A percentile compares a stretch with the other conserved stretches of the same genome.
Evolutionary conservation across 1,284 basidiomycete species (phyloP).

Genomic region (Cryptococcus sp.): DNA sequence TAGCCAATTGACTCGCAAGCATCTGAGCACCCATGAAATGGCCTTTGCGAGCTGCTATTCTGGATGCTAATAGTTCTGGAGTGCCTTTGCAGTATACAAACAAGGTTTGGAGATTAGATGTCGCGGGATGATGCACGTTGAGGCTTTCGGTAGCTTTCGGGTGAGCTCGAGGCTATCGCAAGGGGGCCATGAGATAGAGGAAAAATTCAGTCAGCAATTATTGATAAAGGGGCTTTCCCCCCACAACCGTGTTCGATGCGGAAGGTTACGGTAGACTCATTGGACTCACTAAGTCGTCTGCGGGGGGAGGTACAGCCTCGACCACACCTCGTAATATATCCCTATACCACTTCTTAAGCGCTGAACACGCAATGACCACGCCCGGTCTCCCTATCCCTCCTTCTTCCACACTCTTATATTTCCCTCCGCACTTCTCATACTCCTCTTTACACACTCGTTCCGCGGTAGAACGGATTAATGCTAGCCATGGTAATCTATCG

Average conservation of each 20-base stretch:
- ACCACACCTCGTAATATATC: conserved; percentile 70
- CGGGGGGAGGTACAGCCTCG: conserved; percentile 41
- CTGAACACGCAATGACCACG: conserved; percentile 82
- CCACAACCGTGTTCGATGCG: too few relatives aligned
- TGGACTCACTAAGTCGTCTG: conserved; percentile 40
- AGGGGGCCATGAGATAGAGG: background rate
- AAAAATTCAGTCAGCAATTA: background rate
- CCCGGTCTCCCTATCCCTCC: conserved; percentile 54
- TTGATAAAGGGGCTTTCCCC: background rate
- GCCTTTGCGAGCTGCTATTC: conserved; percentile 70
- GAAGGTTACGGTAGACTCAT: background rate
- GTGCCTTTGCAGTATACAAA: conserved; percentile 82
- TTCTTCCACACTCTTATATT: conserved; percentile 22
- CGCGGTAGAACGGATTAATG: conserved; percentile 67
- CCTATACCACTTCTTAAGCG: conserved; percentile 78
- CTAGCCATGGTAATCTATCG: conserved; percentile 86
- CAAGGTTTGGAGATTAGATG: conserved; percentile 61
- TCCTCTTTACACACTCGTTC: conserved; percentile 57
- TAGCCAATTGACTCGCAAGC: conserved; percentile 80
- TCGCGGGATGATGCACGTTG: conserved; percentile 33
- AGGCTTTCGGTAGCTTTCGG: conserved; percentile 22
- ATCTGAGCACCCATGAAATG: conserved; percentile 90
- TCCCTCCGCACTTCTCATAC: conserved; percentile 38
- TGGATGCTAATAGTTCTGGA: conserved; percentile 62
- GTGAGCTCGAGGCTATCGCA: conserved; percentile 21